Evolutionary conservation across 257 asterid species (phyloP), one percentile per base, ranked within the genome.

Genomic region (Perilla frutescens): DNA sequence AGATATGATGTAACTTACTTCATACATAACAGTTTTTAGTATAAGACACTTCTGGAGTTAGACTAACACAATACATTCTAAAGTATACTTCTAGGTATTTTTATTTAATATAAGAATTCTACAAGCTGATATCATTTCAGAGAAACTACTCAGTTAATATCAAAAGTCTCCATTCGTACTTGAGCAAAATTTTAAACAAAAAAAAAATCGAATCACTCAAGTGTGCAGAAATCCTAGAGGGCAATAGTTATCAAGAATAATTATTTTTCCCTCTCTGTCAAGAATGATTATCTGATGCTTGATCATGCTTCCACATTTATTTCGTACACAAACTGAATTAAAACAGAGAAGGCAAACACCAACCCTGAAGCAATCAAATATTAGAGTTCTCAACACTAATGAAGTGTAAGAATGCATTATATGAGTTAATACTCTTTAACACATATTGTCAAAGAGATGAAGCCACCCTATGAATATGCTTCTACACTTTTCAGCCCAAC

Each of bases 41-140:
- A 1, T 14, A 40, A 61, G 43, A 13, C 50, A 55, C 44, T 62
- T 43, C 11, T 32, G 40, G 8, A 60, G 3, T 13, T 31, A 37
- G 32, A 55, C 43, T 40, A 32, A 53, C 20, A 29, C 8, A 49
- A 68, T 68, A 59, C 56, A 20, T 10, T 12, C 14, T 2, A 10
- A 47, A 9, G 53, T 9, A 47, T 11, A 12, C n/a, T 47, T 47
- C 11, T 47, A 47, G 4, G 14, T 15, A 15, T n/a, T 48, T 36
- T 47, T 53, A 58, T 41, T 66, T 37, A 26, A 69, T 39, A 48
- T 11, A 75, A 59, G 56, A 76, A 62, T 4, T 26, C 39, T 37
- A 44, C 62, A 74, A 47, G 55, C 20, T 12, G 13, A 5, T 49
- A 49, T 13, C 55, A 49, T 49, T 49, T 12, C 26, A 12, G 39